phyloP scores from a whole-genome alignment of 257 asterid species.

The Ballota nigra region DNA sequence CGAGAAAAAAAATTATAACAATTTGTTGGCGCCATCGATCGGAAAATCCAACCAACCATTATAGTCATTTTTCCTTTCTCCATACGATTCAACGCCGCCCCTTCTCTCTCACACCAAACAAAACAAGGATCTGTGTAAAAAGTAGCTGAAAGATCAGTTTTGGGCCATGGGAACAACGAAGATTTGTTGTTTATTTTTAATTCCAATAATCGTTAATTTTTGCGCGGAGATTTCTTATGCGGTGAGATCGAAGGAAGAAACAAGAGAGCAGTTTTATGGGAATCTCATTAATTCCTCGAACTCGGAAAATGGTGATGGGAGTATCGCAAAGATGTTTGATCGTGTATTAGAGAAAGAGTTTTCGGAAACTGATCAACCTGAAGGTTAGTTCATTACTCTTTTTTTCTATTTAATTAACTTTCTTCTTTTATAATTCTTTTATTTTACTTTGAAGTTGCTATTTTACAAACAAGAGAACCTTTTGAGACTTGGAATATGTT shows the following conservation, averaged over 20 bases:
- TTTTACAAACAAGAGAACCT: background rate
- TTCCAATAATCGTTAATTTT: conserved; percentile 24
- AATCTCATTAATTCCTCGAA: conserved; percentile 68
- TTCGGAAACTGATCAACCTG: conserved; percentile 84
- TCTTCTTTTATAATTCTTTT: background rate
- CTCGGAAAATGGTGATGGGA: conserved; percentile 59
- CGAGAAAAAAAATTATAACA: background rate
- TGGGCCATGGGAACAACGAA: conserved; percentile 38
- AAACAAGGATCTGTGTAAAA: background rate
- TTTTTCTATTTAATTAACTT: too few relatives aligned
- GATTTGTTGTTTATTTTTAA: conserved; percentile 27
- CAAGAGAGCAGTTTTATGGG: conserved; percentile 81
- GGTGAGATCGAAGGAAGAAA: conserved; percentile 75
- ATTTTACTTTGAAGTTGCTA: conserved; percentile 2
- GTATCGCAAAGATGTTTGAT: conserved; percentile 90
- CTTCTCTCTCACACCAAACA: background rate
- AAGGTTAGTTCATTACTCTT: conserved; percentile 40
- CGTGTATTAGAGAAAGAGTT: conserved; percentile 95
- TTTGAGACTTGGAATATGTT: background rate
- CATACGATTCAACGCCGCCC: conserved; percentile 18
- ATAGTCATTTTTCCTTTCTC: conserved; percentile 21
- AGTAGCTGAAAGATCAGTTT: conserved; percentile 8
- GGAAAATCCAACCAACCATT: conserved; percentile 11
- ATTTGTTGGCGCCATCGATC: conserved; percentile 30
- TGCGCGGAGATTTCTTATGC: conserved; percentile 35